These are phyloP conservation scores for Bombardia bombarda DNA, from an alignment of 495 filamentous ascomycete species.

Conservation along the genomic window DNA sequence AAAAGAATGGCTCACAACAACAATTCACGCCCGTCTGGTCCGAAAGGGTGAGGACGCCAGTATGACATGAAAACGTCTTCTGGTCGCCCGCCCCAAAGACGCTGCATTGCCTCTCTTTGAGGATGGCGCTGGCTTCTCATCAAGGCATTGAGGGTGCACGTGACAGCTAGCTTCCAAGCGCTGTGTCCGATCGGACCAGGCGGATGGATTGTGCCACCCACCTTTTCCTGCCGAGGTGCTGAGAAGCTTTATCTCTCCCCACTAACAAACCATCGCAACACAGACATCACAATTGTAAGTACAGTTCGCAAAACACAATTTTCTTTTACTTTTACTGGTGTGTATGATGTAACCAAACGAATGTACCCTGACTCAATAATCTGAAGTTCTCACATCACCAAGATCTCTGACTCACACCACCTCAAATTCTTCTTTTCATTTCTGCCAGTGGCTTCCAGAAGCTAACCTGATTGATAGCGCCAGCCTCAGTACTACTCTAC, in stretches of 20 bases:
- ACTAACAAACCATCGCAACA: not conserved
- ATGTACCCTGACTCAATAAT: conserved; percentile 52
- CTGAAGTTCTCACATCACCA: conserved; percentile 46
- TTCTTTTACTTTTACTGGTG: conserved; percentile 9
- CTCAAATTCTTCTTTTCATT: not conserved
- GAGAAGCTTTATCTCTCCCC: too few relatives aligned
- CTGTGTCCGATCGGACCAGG: too few relatives aligned
- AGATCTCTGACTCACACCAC: conserved; percentile 47
- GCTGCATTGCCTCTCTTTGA: too few relatives aligned
- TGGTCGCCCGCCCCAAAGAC: too few relatives aligned
- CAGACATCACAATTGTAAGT: too few relatives aligned
- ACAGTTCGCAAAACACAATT: not conserved
- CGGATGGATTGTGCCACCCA: too few relatives aligned
- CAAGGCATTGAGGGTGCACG: not conserved
- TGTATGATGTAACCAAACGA: conserved; percentile 53
- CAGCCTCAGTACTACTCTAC: not conserved
- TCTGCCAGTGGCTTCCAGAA: not conserved
- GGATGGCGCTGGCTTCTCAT: too few relatives aligned
- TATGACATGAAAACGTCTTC: too few relatives aligned
- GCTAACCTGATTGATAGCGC: conserved; percentile 11
- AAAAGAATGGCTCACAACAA: not conserved
- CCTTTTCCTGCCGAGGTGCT: too few relatives aligned
- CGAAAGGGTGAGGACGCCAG: too few relatives aligned
- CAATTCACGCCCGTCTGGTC: too few relatives aligned
- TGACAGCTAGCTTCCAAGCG: not conserved